These are phyloP conservation scores for Amanita rubescens DNA, from an alignment of 768 basidiomycete species.

Conservation along the genomic window DNA sequence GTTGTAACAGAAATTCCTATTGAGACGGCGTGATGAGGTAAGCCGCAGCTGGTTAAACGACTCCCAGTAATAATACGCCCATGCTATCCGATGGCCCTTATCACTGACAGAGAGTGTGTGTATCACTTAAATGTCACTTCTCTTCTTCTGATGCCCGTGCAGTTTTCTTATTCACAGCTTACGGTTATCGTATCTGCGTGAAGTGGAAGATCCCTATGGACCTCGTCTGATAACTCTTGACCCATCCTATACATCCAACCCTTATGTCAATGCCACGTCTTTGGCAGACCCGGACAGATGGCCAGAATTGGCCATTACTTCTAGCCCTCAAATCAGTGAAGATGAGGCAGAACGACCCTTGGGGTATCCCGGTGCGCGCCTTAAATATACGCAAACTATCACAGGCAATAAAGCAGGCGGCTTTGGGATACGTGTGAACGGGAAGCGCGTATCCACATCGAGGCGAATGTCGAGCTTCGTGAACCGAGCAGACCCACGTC, in stretches of 20 bases:
- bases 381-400: slow-evolving; percentile 88
- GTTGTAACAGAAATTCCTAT: too few relatives aligned
- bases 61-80: too few relatives aligned
- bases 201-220: slow-evolving; percentile 82
- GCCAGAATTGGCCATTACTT: slow-evolving; percentile 74
- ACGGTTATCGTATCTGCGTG: slow-evolving; percentile 81
- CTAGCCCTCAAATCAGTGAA: slow-evolving; percentile 67
- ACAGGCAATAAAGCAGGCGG: slow-evolving; percentile 69
- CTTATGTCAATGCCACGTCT: slow-evolving; percentile 73
- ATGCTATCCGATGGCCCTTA: slow-evolving; percentile 8
- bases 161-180: slow-evolving; percentile 78
- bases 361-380: slow-evolving; percentile 43
- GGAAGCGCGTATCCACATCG: slow-evolving; percentile 47
- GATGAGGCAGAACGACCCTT: slow-evolving; percentile 50
- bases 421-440: slow-evolving; percentile 70
- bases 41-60: too few relatives aligned
- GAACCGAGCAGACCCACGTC: slow-evolving; percentile 24
- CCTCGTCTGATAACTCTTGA: slow-evolving; percentile 74
- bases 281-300: slow-evolving; percentile 75
- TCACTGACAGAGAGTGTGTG: slow-evolving; percentile 6
- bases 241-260: slow-evolving; percentile 70
- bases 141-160: neutral
- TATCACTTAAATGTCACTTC: neutral
- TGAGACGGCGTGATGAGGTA: too few relatives aligned
- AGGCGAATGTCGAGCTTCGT: slow-evolving; percentile 39